Evolutionary conservation across 805 yeast species (phyloP).

Genomic region (Tetrapisispora iriomotensis): DNA sequence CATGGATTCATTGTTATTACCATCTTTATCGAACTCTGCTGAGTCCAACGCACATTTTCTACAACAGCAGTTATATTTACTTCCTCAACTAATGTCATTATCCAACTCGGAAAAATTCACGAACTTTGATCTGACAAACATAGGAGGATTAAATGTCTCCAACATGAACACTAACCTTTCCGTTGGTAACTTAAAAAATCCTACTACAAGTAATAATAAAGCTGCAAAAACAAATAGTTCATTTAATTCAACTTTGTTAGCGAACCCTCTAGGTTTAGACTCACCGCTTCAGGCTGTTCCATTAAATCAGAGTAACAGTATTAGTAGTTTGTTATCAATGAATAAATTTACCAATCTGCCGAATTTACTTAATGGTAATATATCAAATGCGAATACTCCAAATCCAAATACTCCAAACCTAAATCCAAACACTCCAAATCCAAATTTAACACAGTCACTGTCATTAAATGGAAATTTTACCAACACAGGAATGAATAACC

Average conservation of each 20-base stretch:
- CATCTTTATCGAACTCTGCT: constrained; percentile 20
- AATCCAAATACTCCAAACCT: neutral
- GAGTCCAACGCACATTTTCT: constrained; percentile 7
- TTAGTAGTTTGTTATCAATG: constrained; percentile 5
- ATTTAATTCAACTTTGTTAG: neutral
- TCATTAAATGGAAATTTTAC: neutral
- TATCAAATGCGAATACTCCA: too few relatives aligned
- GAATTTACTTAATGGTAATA: neutral
- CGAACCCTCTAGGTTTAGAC: neutral
- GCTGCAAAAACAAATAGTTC: neutral
- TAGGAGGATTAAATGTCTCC: neutral
- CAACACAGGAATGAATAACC: neutral
- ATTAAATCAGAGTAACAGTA: constrained; percentile 2
- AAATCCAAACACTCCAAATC: neutral
- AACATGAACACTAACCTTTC: neutral
- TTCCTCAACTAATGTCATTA: constrained; percentile 8
- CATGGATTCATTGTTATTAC: constrained; percentile 17
- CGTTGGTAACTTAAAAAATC: neutral
- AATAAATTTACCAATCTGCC: constrained; percentile 2
- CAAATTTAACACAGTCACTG: neutral
- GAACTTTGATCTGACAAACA: neutral
- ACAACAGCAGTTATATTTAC: constrained; percentile 15
- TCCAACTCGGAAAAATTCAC: constrained; percentile 4
- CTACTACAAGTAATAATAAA: neutral
- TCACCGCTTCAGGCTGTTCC: constrained; percentile 4